These are phyloP conservation scores for Spergularia marina DNA, from an alignment of 148 eudicot genomes.

Conservation along the genomic window DNA sequence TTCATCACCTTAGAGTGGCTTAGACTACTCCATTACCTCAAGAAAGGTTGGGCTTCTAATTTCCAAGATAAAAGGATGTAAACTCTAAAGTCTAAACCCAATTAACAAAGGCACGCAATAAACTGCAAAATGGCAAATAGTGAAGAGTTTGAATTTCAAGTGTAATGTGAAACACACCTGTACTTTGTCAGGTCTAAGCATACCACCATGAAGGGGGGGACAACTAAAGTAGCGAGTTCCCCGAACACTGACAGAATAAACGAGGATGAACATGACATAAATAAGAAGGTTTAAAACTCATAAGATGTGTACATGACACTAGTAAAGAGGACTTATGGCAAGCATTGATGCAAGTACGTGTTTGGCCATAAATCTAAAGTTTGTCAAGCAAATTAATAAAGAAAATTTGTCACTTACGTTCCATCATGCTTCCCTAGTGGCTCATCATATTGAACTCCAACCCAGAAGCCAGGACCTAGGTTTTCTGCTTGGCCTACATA, in stretches of 20 bases:
- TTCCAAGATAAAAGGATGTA: background rate
- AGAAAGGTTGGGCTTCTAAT: too few species aligned
- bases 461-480: slow-evolving; percentile 90
- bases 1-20: too few species aligned
- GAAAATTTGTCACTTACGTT: slow-evolving; percentile 47
- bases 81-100: background rate
- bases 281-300: background rate
- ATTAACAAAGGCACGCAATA: background rate
- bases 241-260: slow-evolving; percentile 61
- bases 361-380: background rate
- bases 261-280: slow-evolving; percentile 5
- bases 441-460: slow-evolving; percentile 93
- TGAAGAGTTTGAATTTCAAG: background rate
- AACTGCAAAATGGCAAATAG: background rate
- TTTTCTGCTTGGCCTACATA: slow-evolving; percentile 83
- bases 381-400: background rate
- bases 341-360: too few species aligned
- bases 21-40: too few species aligned
- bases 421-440: slow-evolving; percentile 97
- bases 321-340: background rate
- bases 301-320: background rate
- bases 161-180: slow-evolving; percentile 48
- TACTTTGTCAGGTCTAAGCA: slow-evolving; percentile 93
- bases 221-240: slow-evolving; percentile 84
- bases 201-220: slow-evolving; percentile 82